Evolutionary conservation across 805 yeast species (phyloP).

Genomic region (Saccharomyces paradoxus): DNA sequence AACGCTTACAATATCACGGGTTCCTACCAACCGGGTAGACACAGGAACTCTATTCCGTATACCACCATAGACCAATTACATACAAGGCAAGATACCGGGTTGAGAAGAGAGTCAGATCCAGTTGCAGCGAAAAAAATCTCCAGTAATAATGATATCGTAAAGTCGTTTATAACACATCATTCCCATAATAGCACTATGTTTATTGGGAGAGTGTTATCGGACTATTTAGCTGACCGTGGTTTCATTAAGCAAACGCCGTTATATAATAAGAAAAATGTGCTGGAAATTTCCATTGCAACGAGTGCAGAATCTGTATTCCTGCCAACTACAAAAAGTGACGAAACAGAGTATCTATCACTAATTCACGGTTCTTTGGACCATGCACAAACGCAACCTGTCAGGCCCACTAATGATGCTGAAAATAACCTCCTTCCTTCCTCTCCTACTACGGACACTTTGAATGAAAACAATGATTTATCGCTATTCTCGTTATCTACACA

Average conservation of each 20-base stretch:
- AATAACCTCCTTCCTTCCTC: neutral
- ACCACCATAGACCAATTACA: neutral
- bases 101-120: neutral
- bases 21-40: neutral
- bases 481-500: neutral
- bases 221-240: slow-evolving; percentile 22
- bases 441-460: neutral
- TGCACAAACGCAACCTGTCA: neutral
- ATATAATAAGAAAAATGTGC: slow-evolving; percentile 8
- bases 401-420: neutral
- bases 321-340: slow-evolving; percentile 24
- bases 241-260: slow-evolving; percentile 13
- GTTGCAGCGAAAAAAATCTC: neutral
- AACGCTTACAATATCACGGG: neutral
- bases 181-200: slow-evolving; percentile 3
- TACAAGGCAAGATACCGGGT: neutral
- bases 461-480: slow-evolving; percentile 1
- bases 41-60: neutral
- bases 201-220: neutral
- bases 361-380: slow-evolving; percentile 6
- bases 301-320: slow-evolving; percentile 31
- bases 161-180: neutral
- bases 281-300: slow-evolving; percentile 26
- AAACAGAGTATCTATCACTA: slow-evolving; percentile 24
- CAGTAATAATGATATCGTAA: neutral